These are phyloP conservation scores for Podospora didyma DNA, from an alignment of 495 filamentous ascomycete species.

Conservation along the genomic window DNA sequence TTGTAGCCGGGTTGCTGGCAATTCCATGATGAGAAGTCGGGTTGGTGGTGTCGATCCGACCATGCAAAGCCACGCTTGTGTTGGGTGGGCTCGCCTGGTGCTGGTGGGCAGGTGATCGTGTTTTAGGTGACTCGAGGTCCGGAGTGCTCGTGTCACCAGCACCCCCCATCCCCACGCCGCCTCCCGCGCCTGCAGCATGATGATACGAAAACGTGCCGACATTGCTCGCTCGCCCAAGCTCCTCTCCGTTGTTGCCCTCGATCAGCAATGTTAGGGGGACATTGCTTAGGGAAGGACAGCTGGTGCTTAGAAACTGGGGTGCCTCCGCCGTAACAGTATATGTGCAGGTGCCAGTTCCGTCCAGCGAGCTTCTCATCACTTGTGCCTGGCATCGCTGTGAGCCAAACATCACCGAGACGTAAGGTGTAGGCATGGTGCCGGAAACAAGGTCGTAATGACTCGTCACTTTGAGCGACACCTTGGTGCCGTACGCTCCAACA, in stretches of 20 bases:
- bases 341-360: slow-evolving; percentile 53
- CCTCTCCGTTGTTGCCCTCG: slow-evolving; percentile 60
- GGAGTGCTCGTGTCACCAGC: slow-evolving; percentile 36
- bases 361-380: slow-evolving; percentile 56
- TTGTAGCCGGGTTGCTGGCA: slow-evolving; percentile 33
- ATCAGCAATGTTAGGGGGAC: slow-evolving; percentile 72
- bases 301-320: slow-evolving; percentile 65
- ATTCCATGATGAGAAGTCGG: slow-evolving; percentile 27
- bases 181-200: slow-evolving; percentile 31
- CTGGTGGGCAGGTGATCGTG: slow-evolving; percentile 41
- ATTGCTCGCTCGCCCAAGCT: slow-evolving; percentile 54
- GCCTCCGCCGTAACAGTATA: slow-evolving; percentile 72
- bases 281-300: slow-evolving; percentile 56
- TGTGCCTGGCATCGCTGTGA: slow-evolving; percentile 60
- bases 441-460: slow-evolving; percentile 60
- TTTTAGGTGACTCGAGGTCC: slow-evolving; percentile 43
- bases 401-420: slow-evolving; percentile 71
- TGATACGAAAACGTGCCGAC: slow-evolving; percentile 76
- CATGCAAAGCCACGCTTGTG: slow-evolving; percentile 22
- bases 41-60: slow-evolving; percentile 19
- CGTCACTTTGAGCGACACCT: slow-evolving; percentile 67
- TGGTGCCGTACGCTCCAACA: slow-evolving; percentile 62
- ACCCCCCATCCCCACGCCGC: slow-evolving; percentile 19
- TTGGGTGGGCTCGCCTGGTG: slow-evolving; percentile 35
- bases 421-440: slow-evolving; percentile 47